phyloP scores from a whole-genome alignment of 495 filamentous ascomycete genomes.

The Podospora appendiculata region DNA sequence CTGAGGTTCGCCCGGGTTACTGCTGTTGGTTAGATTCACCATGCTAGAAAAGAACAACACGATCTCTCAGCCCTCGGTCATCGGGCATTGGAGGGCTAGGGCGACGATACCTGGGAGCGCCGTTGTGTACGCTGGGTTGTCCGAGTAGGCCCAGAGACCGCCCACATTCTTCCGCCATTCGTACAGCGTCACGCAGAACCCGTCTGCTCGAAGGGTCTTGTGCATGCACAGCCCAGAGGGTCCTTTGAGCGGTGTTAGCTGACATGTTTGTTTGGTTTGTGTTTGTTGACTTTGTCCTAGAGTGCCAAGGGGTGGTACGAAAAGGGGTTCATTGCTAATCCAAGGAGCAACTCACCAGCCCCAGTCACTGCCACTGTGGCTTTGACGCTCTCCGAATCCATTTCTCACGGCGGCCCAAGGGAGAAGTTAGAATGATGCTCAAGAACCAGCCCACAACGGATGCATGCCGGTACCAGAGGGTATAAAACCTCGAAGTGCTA shows the following conservation, averaged over 20 bases:
- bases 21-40: neutral
- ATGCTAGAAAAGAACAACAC: neutral
- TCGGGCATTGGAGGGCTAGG: too few relatives aligned
- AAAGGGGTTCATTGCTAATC: too few relatives aligned
- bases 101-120: slow-evolving; percentile 14
- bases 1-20: slow-evolving; percentile 23
- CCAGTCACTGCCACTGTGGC: slow-evolving; percentile 21
- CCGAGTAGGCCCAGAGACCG: slow-evolving; percentile 30
- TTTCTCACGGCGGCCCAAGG: too few relatives aligned
- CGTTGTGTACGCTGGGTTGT: slow-evolving; percentile 21
- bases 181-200: slow-evolving; percentile 27
- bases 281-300: too few relatives aligned
- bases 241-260: slow-evolving; percentile 9
- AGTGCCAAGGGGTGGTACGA: too few relatives aligned
- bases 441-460: too few relatives aligned
- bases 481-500: too few relatives aligned
- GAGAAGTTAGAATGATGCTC: too few relatives aligned
- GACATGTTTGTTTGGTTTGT: neutral
- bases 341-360: slow-evolving; percentile 13
- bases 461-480: too few relatives aligned
- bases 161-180: slow-evolving; percentile 27
- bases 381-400: too few relatives aligned
- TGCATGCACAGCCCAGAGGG: slow-evolving; percentile 26
- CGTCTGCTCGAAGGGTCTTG: slow-evolving; percentile 30
- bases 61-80: too few relatives aligned